Evolutionary conservation across 495 filamentous ascomycete genomes (phyloP), one percentile per base, ranked within the genome.

Genomic region (Aspergillus sclerotioniger): DNA sequence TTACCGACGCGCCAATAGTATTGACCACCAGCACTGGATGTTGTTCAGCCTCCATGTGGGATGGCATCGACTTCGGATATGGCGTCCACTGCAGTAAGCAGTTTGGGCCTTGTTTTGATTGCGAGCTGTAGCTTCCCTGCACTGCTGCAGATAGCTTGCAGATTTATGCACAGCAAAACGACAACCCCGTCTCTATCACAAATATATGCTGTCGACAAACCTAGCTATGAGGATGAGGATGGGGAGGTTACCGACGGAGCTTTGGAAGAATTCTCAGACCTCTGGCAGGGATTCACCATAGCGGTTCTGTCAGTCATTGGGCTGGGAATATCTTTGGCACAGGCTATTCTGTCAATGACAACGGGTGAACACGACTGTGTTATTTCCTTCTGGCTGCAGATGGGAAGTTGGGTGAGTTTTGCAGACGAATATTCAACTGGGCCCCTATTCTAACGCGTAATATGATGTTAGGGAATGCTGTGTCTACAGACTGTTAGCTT

Each of bases 351-450:
- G 8, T 48, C 41, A 6, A 58, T 48, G 0, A 49, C 52, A 25
- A 28, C 9, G 35, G 13, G 28, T 1, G 29, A 52, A 19, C 28
- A 45, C n/a, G 16, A 58, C 19, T 59, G 59, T 41, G 39, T 57
- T 17, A 54, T 51, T 17, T 20, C 59, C 13, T 62, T 66, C 16
- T 78, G 75, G 75, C 45, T 76, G 1, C 65, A 70, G 29, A 63
- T 71, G 33, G 69, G 59, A 1, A 57, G 64, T n/a, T 78, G 75
- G 74, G 73, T 71, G 64, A 49, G 72, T 69, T 17, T 28, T 41
- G 1, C 13, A 37, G 7, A 12, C 10, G 16, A 19, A 21, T 43
- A 47, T 29, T 17, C 8, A 28, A 8, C 28, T 25, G 2, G 2
- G 45, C 17, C 12, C 13, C 15, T 57, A 39, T 15, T 50, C 50